Evolutionary conservation across 441 rosid genomes (phyloP).

Genomic region (Eutrema salsugineum): DNA sequence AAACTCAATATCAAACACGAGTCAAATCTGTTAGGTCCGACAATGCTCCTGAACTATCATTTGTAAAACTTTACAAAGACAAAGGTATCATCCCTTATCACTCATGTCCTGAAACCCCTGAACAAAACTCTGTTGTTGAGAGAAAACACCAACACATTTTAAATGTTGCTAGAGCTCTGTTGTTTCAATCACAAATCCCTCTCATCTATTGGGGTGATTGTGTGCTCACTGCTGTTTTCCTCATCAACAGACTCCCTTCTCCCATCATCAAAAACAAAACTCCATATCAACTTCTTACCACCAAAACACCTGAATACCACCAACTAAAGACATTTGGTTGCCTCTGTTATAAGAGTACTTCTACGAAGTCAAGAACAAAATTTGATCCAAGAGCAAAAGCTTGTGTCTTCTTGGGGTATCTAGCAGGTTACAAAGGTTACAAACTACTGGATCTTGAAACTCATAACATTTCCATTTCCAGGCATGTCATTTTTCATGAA

Average conservation of each 20-base stretch:
- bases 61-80: not conserved
- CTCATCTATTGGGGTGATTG: not conserved
- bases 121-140: not conserved
- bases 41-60: not conserved
- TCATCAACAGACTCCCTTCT: no score
- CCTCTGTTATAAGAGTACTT: not conserved
- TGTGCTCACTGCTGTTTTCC: not conserved
- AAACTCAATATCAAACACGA: not conserved
- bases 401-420: not conserved
- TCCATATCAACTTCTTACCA: not conserved
- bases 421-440: not conserved
- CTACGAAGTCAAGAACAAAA: accelerated
- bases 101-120: not conserved
- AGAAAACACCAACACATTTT: not conserved
- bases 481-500: not conserved
- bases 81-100: not conserved
- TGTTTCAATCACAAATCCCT: not conserved
- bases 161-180: not conserved
- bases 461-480: not conserved
- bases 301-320: not conserved
- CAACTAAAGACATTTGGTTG: not conserved
- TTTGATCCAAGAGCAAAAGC: not conserved
- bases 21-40: not conserved
- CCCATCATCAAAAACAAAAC: no score
- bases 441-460: not conserved